Percentiles rank a stretch among this genome's conserved stretches.
phyloP scores from a whole-genome alignment of 2,329 filamentous ascomycete genomes.

The Calonectria crousiana region DNA sequence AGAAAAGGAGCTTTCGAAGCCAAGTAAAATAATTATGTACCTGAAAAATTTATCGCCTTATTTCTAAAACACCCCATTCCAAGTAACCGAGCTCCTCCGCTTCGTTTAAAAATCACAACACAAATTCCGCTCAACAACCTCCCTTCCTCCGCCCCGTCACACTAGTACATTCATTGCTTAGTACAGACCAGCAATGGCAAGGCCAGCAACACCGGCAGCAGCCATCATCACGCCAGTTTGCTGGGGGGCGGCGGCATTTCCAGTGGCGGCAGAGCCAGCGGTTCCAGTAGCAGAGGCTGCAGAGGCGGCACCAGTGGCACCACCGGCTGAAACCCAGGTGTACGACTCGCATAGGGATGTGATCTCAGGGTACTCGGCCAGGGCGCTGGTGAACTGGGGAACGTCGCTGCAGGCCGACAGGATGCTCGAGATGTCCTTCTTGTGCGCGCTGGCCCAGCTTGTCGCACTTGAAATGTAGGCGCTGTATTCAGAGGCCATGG shows the following conservation, averaged over 20 bases:
- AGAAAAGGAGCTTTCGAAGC: background rate
- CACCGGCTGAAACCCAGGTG: background rate
- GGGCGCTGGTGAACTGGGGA: background rate
- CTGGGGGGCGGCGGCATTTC: background rate
- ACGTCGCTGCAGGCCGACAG: background rate
- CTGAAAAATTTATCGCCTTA: background rate
- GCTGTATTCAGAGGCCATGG: background rate
- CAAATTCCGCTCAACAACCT: no score
- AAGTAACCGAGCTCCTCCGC: no score
- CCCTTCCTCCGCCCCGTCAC: background rate
- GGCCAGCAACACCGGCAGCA: background rate
- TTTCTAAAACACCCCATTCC: no score
- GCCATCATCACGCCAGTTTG: slow-evolving; percentile 3
- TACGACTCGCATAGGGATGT: background rate
- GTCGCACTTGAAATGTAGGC: background rate
- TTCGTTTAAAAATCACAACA: background rate
- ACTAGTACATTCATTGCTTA: background rate
- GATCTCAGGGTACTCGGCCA: background rate
- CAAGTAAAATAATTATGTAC: background rate
- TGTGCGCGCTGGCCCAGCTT: background rate
- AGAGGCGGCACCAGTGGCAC: background rate
- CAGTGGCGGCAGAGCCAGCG: background rate
- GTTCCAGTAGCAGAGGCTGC: background rate
- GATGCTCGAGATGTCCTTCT: background rate
- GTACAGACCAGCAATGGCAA: slow-evolving; percentile 3